Base-by-base conservation (phyloP, 352 stramenopile genomes). In the Phytophthora capsici region DNA sequence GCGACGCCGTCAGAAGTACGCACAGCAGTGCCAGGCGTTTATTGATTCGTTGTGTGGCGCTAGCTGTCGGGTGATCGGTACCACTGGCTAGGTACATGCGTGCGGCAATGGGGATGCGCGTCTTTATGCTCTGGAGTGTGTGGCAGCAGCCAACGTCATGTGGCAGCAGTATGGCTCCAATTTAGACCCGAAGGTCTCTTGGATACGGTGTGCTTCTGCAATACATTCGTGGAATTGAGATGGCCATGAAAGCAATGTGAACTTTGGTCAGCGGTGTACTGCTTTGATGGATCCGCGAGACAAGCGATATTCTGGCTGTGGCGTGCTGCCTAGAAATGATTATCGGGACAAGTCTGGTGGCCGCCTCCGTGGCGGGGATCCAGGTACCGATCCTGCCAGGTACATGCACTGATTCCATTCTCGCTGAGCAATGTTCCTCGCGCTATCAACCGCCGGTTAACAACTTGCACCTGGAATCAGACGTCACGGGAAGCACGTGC, bases 141-240 rank as follows among this genome's bases (percentile, higher is more conserved):
- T 57, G 50, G 50, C 50, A 57, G 50, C 50, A 57, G 36, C 6
- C 49, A 40, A 9, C 34, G 25, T 28, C 25, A 40, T 40, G 34
- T 40, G n/a, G n/a, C n/a, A n/a, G n/a, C n/a, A n/a, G n/a, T n/a
- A n/a, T n/a, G n/a, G n/a, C n/a, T 13, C 32, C 14, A 28, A 28
- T 28, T 28, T 28, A 6, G 25, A n/a, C n/a, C n/a, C n/a, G n/a
- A n/a, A n/a, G n/a, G n/a, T n/a, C n/a, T n/a, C n/a, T n/a, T n/a
- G n/a, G n/a, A n/a, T n/a, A n/a, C n/a, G n/a, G n/a, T n/a, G n/a
- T n/a, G n/a, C n/a, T n/a, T n/a, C n/a, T n/a, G n/a, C n/a, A n/a
- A n/a, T n/a, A n/a, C n/a, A n/a, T n/a, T n/a, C n/a, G n/a, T n/a
- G n/a, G n/a, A n/a, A n/a, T n/a, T n/a, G n/a, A n/a, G n/a, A 28